Evolutionary conservation across 163 green algal species (phyloP).

Genomic region (Smithsoniella earleae): DNA sequence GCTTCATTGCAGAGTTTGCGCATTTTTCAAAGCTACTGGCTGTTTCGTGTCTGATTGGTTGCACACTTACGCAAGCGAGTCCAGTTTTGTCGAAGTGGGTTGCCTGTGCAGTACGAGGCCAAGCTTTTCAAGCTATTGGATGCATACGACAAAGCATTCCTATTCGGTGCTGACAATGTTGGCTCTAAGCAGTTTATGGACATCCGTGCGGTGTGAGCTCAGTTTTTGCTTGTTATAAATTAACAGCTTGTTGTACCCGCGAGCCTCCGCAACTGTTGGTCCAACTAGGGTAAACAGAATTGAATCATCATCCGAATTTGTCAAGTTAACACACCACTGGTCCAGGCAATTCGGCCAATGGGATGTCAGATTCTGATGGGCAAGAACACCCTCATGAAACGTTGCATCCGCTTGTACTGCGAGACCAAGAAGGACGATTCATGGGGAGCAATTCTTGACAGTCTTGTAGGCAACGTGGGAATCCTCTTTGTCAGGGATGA

Average conservation of each 20-base stretch:
- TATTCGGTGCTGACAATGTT: constrained; percentile 97
- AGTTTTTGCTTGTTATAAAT: constrained; percentile 23
- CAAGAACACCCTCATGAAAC: constrained; percentile 99
- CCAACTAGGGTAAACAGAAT: no score
- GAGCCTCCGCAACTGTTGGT: not conserved
- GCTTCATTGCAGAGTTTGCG: not conserved
- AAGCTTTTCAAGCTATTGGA: constrained; percentile 74
- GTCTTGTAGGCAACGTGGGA: constrained; percentile 95
- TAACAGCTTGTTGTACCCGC: not conserved
- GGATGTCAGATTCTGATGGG: constrained; percentile 87
- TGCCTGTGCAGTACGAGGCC: constrained; percentile 77
- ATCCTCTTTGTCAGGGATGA: constrained; percentile 94
- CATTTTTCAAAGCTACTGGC: not conserved
- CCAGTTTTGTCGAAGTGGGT: no score
- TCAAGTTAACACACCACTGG: no score
- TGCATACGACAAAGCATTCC: constrained; percentile 75
- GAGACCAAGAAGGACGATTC: constrained; percentile 80
- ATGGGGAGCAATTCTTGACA: constrained; percentile 68
- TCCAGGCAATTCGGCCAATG: constrained; percentile 15
- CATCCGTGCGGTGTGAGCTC: constrained; percentile 72
- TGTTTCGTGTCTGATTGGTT: not conserved
- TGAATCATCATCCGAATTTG: no score
- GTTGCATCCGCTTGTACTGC: constrained; percentile 86
- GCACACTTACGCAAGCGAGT: no score
- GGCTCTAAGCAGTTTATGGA: constrained; percentile 96